Evolutionary conservation across 2,329 filamentous ascomycete genomes (phyloP), one percentile per base, ranked within the genome.

Genomic region (Penicillium sp.): DNA sequence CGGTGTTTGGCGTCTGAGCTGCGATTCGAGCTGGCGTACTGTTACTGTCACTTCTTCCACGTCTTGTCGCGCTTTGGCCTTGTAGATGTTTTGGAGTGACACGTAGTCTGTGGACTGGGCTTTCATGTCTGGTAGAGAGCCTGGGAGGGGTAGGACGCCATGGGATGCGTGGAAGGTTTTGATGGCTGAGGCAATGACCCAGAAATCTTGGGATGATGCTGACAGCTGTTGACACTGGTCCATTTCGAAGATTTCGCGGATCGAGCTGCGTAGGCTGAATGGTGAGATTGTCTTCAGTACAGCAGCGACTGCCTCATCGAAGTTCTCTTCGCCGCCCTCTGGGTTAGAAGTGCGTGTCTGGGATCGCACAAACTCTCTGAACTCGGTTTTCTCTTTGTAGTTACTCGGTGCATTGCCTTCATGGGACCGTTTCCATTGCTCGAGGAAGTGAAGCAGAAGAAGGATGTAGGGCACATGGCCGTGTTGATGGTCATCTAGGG

Each of bases 41-140:
- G 77, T 85, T 13, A 81, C 77, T 3, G 91, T 77, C 2, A 97
- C 89, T 73, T 96, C 89, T 31, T 85, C 83, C 15, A 88, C 80
- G 69, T 99, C 94, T 68, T 84, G 80, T 35, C 89, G 86, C 43
- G 94, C 92, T 75, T 96, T 96, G 23, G 81, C 77, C 76, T 96
- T 97, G 84, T 97, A 99, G 59, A 97, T 86, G 67, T 90, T 93
- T 73, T 97, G 94, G 13, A 99, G 82, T 67, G 87, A 82, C 64
- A 99, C 89, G 77, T 99, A 99, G 61, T 95, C 89, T 56, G 83
- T 86, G 4, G 93, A 96, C 71, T 93, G 86, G 3, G 94, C 92
- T 79, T 99, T 99, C 94, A 99, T 99, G 73, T 99, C 94, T 2
- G 95, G 94, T 2, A 99, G 80, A 3, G 89, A 87, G 13, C 94